Base-by-base conservation (phyloP, 2,329 filamentous ascomycete species). In the Fusarium chuoi region DNA sequence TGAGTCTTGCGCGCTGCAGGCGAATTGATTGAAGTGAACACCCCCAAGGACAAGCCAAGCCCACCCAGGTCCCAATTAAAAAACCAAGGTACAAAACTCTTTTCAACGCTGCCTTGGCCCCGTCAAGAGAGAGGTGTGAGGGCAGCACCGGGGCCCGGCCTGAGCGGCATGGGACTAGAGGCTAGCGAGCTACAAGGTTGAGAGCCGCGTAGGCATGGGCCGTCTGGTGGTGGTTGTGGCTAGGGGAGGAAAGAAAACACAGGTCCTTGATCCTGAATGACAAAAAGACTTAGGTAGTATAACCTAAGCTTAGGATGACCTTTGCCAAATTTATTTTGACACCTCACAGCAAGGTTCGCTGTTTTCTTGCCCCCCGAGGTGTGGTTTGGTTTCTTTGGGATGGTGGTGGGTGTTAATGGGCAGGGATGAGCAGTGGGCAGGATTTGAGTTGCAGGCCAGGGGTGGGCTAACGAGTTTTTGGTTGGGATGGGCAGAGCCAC, bases 161-260 rank as follows among this genome's bases (percentile, higher is more conserved):
- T 73, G 73, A 74, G 75, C 76, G 76, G 76, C 76, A 77, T 78
- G 65, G 62, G 12, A 56, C 76, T 78, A 78, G 66, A 55, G 35
- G 36, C 41, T 59, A 59, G 55, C 38, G 52, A 36, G 75, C 71
- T 75, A 78, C 76, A 77, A 77, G 75, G 76, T 78, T 77, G 68
- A 75, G 75, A 78, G 76, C 76, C 76, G 76, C 76, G 76, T 77
- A 78, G 76, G 68, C 71, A 76, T 75, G 73, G 76, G 68, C 76
- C 75, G 71, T 77, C 71, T 60, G 46, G 57, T 68, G 68, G 75
- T 66, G 65, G 38, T 70, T 20, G 44, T 46, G n/a, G n/a, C n/a
- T n/a, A 28, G 28, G 28, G 28, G 28, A 28, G 28, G 28, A 28
- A 28, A 28, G 28, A 28, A 28, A 28, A 28, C 7, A 28, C 7